Evolutionary conservation across 1,284 basidiomycete genomes (phyloP).

Genomic region (Fomitopsis pinicola): DNA sequence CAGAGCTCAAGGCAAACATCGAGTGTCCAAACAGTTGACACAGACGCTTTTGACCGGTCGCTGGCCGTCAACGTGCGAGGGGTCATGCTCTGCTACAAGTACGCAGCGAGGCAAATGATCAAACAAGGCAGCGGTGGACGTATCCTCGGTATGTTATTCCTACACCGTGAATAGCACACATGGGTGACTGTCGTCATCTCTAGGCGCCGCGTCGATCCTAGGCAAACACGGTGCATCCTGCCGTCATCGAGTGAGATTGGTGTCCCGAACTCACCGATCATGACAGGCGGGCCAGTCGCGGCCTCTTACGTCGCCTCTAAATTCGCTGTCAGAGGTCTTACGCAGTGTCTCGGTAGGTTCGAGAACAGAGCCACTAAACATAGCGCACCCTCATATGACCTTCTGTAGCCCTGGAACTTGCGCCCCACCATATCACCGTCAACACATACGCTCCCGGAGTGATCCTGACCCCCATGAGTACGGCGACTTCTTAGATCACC

Average conservation of each 20-base stretch:
- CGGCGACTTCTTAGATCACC: background rate
- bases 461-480: constrained; percentile 14
- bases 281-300: constrained; percentile 1
- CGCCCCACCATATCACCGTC: constrained; percentile 15
- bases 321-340: constrained; percentile 26
- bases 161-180: background rate
- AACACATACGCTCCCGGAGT: constrained; percentile 17
- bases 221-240: constrained; percentile 12
- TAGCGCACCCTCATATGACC: background rate
- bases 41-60: constrained; percentile 13
- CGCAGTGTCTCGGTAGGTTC: constrained; percentile 14
- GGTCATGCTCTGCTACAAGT: constrained; percentile 26
- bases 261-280: background rate
- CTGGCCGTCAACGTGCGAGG: constrained; percentile 22
- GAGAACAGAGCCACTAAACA: background rate
- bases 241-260: background rate
- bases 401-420: constrained; percentile 12
- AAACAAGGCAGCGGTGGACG: constrained; percentile 25
- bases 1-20: background rate
- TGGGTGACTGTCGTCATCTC: background rate
- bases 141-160: constrained; percentile 17
- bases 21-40: background rate
- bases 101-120: constrained; percentile 26
- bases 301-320: constrained; percentile 19
- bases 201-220: constrained; percentile 14